Percentiles rank a stretch among this genome's conserved stretches.
Conservation (phyloP, 495 filamentous ascomycete genomes). For the Apodospora peruviana region DNA sequence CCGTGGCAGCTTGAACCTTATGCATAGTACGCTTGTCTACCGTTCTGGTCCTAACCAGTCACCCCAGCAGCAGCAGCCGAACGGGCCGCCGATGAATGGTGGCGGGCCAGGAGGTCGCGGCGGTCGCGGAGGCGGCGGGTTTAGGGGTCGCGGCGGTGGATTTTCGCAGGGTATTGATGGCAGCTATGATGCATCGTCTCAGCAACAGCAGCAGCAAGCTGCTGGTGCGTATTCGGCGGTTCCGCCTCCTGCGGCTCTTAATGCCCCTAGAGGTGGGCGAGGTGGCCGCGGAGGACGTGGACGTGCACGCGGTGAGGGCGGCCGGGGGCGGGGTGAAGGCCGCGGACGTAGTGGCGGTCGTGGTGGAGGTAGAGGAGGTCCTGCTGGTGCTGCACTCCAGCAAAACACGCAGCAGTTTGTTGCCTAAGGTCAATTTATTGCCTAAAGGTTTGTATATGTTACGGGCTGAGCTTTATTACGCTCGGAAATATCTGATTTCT, state of each 20-base stretch:
- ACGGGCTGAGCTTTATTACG: too few species aligned
- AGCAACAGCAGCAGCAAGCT: background rate
- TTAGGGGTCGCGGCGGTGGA: slow-evolving; percentile 15
- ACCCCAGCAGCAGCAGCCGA: slow-evolving; percentile 8
- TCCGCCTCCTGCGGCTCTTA: slow-evolving; percentile 69
- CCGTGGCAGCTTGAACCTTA: slow-evolving; percentile 36
- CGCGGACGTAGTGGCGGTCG: slow-evolving; percentile 14
- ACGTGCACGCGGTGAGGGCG: slow-evolving; percentile 17
- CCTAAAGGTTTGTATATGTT: too few species aligned
- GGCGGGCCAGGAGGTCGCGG: slow-evolving; percentile 18
- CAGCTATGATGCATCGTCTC: background rate
- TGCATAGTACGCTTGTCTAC: slow-evolving; percentile 38
- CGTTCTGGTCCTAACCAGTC: slow-evolving; percentile 24
- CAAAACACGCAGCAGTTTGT: too few species aligned
- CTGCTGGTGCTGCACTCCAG: too few species aligned
- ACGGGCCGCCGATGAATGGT: background rate
- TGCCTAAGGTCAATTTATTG: too few species aligned
- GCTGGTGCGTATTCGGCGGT: slow-evolving; percentile 58
- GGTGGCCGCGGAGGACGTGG: slow-evolving; percentile 33
- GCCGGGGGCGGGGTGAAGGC: background rate
- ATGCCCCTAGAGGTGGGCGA: slow-evolving; percentile 38
- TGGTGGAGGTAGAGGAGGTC: slow-evolving; percentile 15
- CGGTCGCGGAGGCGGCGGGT: background rate
- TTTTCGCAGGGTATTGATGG: slow-evolving; percentile 20
- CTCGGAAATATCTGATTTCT: too few species aligned